Evolutionary conservation across 257 asterid genomes (phyloP), one percentile per base, ranked within the genome.

Genomic region (Striga asiatica): DNA sequence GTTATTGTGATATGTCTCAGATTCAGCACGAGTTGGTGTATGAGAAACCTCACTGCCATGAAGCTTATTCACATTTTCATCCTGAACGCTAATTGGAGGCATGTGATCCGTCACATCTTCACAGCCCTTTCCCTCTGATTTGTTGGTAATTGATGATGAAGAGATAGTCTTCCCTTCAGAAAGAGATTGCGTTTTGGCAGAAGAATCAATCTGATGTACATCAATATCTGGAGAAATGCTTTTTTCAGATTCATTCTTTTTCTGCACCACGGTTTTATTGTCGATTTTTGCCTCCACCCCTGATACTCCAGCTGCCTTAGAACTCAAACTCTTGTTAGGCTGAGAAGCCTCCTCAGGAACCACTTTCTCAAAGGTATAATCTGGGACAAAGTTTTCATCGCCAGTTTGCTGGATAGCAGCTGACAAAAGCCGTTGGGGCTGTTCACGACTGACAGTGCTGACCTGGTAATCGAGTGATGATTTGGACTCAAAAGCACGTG

Each of bases 351-450:
- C 77, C 0, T 47, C 77, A 11, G 66, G 77, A 60, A 64, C 65
- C 71, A 57, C 54, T 49, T 52, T 70, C 50, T 72, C 79, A 24
- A 69, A 71, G 24, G 54, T 47, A 58, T 79, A 56, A 54, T 63
- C 67, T 29, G 73, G 60, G 60, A 70, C 70, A 39, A 50, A 32
- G 45, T 71, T 78, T 14, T 41, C 48, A 53, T 60, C 27, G 35
- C 72, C 75, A 37, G 53, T 58, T 27, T 64, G 76, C 50, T 66
- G 68, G 61, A 62, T 57, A 72, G 62, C 58, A 52, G 66, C 60
- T 37, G 73, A 60, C 7, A 74, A 78, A 58, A 67, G 72, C 79
- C 76, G 65, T 61, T 72, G 84, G 51, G 74, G 72, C 43, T 70
- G 89, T 18, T 75, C 81, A 18, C 50, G 74, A 51, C 62, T 70